Percentiles rank a stretch among this genome's conserved stretches.
phyloP scores from a whole-genome alignment of 306 rosid species.

The Cajanus cajan region DNA sequence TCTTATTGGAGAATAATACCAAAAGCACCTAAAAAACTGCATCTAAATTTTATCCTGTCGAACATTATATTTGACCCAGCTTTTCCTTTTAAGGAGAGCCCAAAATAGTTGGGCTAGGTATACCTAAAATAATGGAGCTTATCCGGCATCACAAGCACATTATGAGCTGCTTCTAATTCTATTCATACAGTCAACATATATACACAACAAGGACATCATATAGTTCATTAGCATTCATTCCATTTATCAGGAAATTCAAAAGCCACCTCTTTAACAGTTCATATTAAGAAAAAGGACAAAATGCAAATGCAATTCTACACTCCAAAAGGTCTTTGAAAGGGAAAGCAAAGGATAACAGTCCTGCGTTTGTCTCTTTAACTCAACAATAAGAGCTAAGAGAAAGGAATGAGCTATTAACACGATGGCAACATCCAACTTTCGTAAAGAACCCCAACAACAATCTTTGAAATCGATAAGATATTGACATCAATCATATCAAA shows the following conservation, averaged over 20 bases:
- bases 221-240: background rate
- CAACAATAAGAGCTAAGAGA: background rate
- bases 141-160: background rate
- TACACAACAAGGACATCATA: background rate
- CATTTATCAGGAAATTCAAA: background rate
- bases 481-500: background rate
- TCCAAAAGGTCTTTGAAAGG: background rate
- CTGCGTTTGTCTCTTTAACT: background rate
- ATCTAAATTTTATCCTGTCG: background rate
- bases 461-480: background rate
- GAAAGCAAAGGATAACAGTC: too few species aligned
- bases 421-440: background rate
- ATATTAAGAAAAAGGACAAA: background rate
- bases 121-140: background rate
- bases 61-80: background rate
- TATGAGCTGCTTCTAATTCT: background rate
- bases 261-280: background rate
- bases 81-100: background rate
- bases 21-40: too few species aligned
- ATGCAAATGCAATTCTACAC: background rate
- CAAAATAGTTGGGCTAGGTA: background rate
- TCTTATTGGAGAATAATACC: too few species aligned
- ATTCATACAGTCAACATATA: background rate
- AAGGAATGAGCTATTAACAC: background rate
- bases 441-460: background rate